Evolutionary conservation across 495 filamentous ascomycete species (phyloP), one percentile per base, ranked within the genome.

Genomic region (Annulohypoxylon maeteangense): DNA sequence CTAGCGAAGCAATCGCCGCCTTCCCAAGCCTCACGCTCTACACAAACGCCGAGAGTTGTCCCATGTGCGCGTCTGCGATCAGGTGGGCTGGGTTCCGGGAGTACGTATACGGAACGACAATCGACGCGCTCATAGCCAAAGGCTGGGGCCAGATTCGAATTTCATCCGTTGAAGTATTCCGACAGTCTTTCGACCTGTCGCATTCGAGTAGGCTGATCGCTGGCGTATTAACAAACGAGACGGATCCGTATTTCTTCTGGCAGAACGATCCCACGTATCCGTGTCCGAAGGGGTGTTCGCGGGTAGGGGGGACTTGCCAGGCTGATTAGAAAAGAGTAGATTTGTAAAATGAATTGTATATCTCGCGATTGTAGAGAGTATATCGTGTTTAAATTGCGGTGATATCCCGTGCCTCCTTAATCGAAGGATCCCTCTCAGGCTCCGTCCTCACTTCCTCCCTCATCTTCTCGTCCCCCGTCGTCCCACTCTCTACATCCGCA

Each of bases 41-140:
- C 75, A 89, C 86, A 7, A 87, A 85, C 73, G 85, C 81, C 4
- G 85, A 88, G 69, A 82, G 81, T 59, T 89, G 87, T 74, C 84
- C 85, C 7, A 89, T 88, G 85, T 89, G 87, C 68, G 86, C 87
- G 0, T 81, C 84, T 2, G 86, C 84, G 1, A 86, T 87, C 59
- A 80, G 86, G 0, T 87, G 83, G 81, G 77, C 85, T 0, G 85
- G 84, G 5, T 87, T 89, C 70, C 77, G 75, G 10, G 85, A 88
- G 76, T 85, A 82, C 71, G 79, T 88, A 11, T 87, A 84, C 68
- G 85, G 84, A 11, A 86, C 85, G 0, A 83, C 80, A 22, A 85
- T 87, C 62, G 74, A 81, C 14, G 76, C 76, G 25, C 76, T 84
- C 3, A 56, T 80, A n/a, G 67, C 73, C 29, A 73, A 78, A 22